Percentiles rank a stretch among this genome's conserved stretches.
Evolutionary conservation across 805 yeast species (phyloP).

Genomic region (Candida cerambycidarum): DNA sequence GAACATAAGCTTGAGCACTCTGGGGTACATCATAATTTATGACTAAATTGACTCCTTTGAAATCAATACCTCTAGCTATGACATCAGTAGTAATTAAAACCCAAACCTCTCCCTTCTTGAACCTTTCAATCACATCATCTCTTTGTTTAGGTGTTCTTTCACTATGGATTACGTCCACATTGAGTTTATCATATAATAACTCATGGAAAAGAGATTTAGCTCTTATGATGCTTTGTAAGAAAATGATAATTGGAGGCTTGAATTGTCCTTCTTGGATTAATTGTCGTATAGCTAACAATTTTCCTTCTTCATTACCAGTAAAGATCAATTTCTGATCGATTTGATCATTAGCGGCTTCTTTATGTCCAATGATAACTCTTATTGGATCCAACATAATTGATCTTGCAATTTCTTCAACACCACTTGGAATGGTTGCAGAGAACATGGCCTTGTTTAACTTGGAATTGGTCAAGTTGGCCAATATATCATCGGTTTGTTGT

Average conservation of each 20-base stretch:
- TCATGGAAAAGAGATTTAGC: conserved; percentile 96
- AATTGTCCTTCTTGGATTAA: conserved; percentile 81
- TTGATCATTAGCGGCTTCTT: conserved; percentile 84
- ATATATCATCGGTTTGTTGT: conserved; percentile 85
- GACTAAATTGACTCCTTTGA: conserved; percentile 91
- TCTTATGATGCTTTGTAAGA: conserved; percentile 86
- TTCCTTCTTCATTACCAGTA: conserved; percentile 96
- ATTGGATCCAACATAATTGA: conserved; percentile 83
- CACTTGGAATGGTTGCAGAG: conserved; percentile 94
- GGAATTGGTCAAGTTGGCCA: conserved; percentile 53
- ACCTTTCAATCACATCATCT: conserved; percentile 77
- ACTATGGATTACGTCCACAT: conserved; percentile 94
- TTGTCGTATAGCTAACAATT: conserved; percentile 85
- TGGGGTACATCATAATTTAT: conserved; percentile 96
- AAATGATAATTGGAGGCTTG: conserved; percentile 89
- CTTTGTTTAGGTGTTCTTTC: conserved; percentile 90
- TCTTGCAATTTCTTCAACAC: conserved; percentile 84
- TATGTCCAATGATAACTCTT: conserved; percentile 86
- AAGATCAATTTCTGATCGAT: conserved; percentile 82
- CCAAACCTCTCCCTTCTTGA: conserved; percentile 91
- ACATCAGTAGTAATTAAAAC: conserved; percentile 96
- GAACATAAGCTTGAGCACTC: conserved; percentile 92
- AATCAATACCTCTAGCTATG: conserved; percentile 94
- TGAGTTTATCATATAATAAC: conserved; percentile 82
- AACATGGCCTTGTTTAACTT: conserved; percentile 72